These are phyloP conservation scores for Tinospora cordifolia DNA, from an alignment of 164 flowering plant genomes.

Conservation along the genomic window DNA sequence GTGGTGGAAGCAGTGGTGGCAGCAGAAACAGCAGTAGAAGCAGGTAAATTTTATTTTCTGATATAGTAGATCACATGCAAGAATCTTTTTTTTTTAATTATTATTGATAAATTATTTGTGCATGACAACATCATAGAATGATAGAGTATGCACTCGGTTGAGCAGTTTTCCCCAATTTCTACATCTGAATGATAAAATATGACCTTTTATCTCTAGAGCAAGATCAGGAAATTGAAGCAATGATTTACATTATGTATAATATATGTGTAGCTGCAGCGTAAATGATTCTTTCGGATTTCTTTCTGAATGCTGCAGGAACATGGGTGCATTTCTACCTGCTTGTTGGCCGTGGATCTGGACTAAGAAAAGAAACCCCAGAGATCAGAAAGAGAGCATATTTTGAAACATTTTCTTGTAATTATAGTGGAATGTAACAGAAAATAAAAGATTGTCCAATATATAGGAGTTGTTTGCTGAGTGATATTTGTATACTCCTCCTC, in stretches of 20 bases:
- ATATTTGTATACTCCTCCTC: background rate
- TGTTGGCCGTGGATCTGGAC: slow-evolving; percentile 34
- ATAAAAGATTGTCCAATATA: background rate
- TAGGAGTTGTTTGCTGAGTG: background rate
- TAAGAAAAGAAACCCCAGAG: slow-evolving; percentile 24
- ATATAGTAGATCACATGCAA: no score
- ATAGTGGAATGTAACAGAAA: background rate
- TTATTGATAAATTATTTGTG: no score
- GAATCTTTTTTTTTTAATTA: no score
- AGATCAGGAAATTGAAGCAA: background rate
- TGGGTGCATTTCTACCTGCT: slow-evolving; percentile 15
- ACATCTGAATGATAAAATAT: no score
- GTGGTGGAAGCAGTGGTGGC: background rate
- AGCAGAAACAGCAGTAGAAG: slow-evolving; percentile 19
- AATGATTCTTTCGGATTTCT: slow-evolving; percentile 3
- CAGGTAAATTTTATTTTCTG: slow-evolving; percentile 10
- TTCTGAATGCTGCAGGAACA: slow-evolving; percentile 23
- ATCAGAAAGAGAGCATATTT: slow-evolving; percentile 12
- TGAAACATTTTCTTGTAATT: slow-evolving; percentile 9
- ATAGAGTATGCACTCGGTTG: no score
- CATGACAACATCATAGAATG: no score
- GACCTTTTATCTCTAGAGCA: background rate
- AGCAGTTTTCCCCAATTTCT: no score
- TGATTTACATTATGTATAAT: background rate
- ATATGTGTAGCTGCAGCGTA: background rate